Percentiles rank a stretch among this genome's conserved stretches.
These are phyloP conservation scores for Actinidia chinensis DNA, from an alignment of 179 eudicot genomes.

Conservation along the genomic window DNA sequence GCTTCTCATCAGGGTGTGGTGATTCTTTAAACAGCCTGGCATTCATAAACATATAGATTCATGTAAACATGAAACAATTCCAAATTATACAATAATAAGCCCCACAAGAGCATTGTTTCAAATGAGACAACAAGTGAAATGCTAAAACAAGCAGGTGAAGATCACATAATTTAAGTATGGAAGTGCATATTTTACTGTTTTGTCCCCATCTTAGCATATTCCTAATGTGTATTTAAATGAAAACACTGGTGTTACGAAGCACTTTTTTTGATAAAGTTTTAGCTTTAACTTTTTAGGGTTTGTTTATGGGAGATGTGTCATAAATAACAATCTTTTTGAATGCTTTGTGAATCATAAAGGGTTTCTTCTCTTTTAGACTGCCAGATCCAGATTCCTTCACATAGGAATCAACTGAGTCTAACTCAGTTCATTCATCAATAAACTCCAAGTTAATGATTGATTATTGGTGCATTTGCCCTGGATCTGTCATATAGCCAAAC, in stretches of 20 bases:
- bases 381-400: not conserved
- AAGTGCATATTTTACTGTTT: not conserved
- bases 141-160: constrained; percentile 12
- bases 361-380: not conserved
- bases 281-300: constrained; percentile 11
- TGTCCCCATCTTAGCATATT: not conserved
- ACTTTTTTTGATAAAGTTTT: not conserved
- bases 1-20: constrained; percentile 99
- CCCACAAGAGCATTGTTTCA: not conserved
- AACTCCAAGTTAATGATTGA: not conserved
- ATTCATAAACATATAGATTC: not conserved
- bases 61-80: not conserved
- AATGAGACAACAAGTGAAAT: not conserved
- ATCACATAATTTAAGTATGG: not conserved
- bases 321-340: not conserved
- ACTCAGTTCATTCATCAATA: constrained; percentile 12
- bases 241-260: not conserved
- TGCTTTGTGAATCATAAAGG: not conserved
- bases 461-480: not conserved
- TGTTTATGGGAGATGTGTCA: not conserved
- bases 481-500: not conserved
- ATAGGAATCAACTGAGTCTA: not conserved
- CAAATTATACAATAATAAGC: not conserved
- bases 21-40: constrained; percentile 94
- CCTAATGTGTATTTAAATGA: not conserved